Evolutionary conservation across 345 rosid genomes (phyloP), one percentile per base, ranked within the genome.

Genomic region (Heritiera littoralis): DNA sequence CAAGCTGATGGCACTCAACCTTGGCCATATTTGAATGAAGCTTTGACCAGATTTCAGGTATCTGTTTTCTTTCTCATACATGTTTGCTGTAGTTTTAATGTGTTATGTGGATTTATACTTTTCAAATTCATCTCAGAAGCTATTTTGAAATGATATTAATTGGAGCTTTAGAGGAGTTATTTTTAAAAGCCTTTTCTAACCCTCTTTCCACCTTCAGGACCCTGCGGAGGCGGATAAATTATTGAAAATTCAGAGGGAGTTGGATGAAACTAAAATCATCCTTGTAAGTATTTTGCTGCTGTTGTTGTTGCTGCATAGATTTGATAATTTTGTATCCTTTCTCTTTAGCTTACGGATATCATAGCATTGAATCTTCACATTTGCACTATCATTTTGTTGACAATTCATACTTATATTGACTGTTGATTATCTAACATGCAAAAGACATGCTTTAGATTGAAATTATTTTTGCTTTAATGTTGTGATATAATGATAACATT

Each of bases 151-250:
- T 46, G 61, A 46, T n/a, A 17, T 56, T 23, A 46, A 9, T 28
- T n/a, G 58, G 48, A 58, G 43, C 65, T 63, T 12, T 23, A 17
- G 11, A 43, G 28, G 40, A 13, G 40, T 66, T 74, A 1, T 66
- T 13, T 9, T 13, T 30, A 23, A 48, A 3, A 7, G 6, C 61
- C 17, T 35, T 69, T 76, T 23, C 41, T 58, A 68, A 58, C 20
- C 52, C 20, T 41, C 41, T 70, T 82, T 56, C 20, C 38, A 80
- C 69, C 80, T 78, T 80, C 89, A 96, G 99, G 98, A 96, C 82
- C 99, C 98, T 80, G 97, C 95, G 13, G 99, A 96, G 86, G 99
- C 99, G 6, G 99, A 93, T 83, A 97, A 94, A 84, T 88, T 94
- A 84, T 79, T 97, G 91, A 97, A 89, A 88, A 97, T 94, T 80